Evolutionary conservation across 2,329 filamentous ascomycete species (phyloP), one percentile per base, ranked within the genome.

Genomic region (Aspergillus fructus): DNA sequence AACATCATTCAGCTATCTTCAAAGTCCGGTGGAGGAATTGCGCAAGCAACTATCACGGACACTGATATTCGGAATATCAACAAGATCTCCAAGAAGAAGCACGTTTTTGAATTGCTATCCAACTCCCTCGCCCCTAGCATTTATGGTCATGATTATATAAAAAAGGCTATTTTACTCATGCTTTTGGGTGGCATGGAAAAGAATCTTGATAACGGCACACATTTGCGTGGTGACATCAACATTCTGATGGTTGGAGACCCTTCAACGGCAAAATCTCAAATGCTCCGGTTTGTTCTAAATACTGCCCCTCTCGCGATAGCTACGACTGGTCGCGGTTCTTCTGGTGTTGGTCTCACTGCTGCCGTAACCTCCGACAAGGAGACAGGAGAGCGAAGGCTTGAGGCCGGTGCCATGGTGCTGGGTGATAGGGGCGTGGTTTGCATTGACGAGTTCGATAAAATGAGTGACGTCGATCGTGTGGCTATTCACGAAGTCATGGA

Each of bases 401-500:
- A 99, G 77, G 94, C 94, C 15, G 94, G 94, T 84, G 94, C 94
- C 63, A 99, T 99, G 94, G 94, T 99, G 59, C 90, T 99, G 70
- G 94, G 88, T 62, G 94, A 99, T 74, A 89, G 94, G 62, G 94
- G 94, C 66, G 93, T 99, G 11, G 94, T 99, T 34, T 99, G 94
- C 79, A 99, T 99, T 64, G 94, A 99, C 72, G 94, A 99, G 71
- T 99, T 99, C 66, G 94, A 99, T 80, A 99, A 99, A 76, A 99
- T 99, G 94, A 97, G 92, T 56, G 94, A 99, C 71, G 89, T 97
- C 57, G 94, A 99, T 76, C 87, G 94, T 72, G 94, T 99, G 4
- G 94, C 94, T 47, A 99, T 99, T 66, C 94, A 99, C 84, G 94
- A 99, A 90, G 94, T 99, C 64, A 99, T 99, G 94, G 94, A 99